These are phyloP conservation scores for Verticillium isaacii DNA, from an alignment of 2,329 filamentous ascomycete genomes.

Conservation along the genomic window DNA sequence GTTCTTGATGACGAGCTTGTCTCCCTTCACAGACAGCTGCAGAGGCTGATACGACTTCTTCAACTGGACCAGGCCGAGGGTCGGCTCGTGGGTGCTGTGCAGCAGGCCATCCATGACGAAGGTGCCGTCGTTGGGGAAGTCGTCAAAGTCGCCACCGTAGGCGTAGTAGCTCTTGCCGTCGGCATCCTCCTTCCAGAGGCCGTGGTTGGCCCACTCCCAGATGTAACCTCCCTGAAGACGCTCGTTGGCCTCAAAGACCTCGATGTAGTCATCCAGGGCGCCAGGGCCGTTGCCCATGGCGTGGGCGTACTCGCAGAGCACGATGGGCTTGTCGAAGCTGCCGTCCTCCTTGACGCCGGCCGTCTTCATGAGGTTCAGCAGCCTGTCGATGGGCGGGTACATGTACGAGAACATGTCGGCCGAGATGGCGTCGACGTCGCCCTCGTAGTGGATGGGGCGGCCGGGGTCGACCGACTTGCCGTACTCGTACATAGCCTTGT, in stretches of 20 bases:
- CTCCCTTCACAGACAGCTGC: constrained; percentile 28
- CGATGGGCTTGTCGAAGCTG: constrained; percentile 47
- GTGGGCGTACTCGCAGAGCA: constrained; percentile 54
- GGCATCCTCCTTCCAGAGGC: constrained; percentile 41
- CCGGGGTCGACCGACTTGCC: constrained; percentile 52
- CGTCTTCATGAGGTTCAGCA: constrained; percentile 39
- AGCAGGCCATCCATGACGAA: constrained; percentile 61
- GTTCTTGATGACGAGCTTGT: constrained; percentile 30
- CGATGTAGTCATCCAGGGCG: constrained; percentile 62
- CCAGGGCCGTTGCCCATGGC: constrained; percentile 76
- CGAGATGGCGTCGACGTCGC: constrained; percentile 52
- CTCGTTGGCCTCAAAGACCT: constrained; percentile 55
- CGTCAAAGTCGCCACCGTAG: constrained; percentile 60
- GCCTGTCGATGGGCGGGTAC: constrained; percentile 53
- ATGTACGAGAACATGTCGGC: constrained; percentile 66
- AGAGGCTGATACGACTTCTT: constrained; percentile 57
- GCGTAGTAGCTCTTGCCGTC: constrained; percentile 45
- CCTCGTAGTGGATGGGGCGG: constrained; percentile 63
- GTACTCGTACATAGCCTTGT: constrained; percentile 62
- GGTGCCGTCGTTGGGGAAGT: constrained; percentile 53
- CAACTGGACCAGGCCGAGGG: constrained; percentile 50
- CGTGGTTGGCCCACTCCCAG: constrained; percentile 64
- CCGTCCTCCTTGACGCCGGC: constrained; percentile 36
- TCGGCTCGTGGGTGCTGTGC: constrained; percentile 48
- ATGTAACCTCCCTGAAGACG: constrained; percentile 63